Percentiles rank a stretch among this genome's conserved stretches.
These are phyloP conservation scores for Cryptococcus jaspeensis DNA, from an alignment of 1,284 basidiomycete species.

Conservation along the genomic window DNA sequence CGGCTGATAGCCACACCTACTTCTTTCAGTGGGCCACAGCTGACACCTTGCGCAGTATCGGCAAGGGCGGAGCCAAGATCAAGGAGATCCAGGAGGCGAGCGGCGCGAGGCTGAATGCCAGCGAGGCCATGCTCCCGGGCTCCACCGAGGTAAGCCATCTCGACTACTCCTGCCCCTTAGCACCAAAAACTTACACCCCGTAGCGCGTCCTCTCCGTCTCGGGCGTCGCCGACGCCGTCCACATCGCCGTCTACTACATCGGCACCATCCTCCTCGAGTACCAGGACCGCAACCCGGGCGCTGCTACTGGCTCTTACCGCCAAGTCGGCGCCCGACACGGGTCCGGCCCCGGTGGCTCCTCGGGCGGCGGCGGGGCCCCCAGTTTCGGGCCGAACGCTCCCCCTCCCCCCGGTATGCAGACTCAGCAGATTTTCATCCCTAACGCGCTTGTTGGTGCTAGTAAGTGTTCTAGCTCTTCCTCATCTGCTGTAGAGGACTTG, in stretches of 20 bases:
- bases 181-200: too few relatives aligned
- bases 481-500: background rate
- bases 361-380: constrained; percentile 13
- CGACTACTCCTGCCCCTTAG: background rate
- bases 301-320: constrained; percentile 42
- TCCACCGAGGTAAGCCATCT: constrained; percentile 82
- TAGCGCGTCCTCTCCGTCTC: constrained; percentile 95
- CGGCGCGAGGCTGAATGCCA: constrained; percentile 92
- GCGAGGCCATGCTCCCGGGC: constrained; percentile 95
- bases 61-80: constrained; percentile 95
- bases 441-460: constrained; percentile 95
- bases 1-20: too few relatives aligned
- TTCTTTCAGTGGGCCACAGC: too few relatives aligned
- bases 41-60: constrained; percentile 59
- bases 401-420: constrained; percentile 60
- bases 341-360: constrained; percentile 11
- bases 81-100: constrained; percentile 99
- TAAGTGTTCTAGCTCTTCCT: constrained; percentile 27
- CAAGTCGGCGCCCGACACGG: constrained; percentile 33
- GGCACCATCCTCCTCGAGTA: constrained; percentile 95
- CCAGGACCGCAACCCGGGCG: constrained; percentile 65
- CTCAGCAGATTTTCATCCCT: constrained; percentile 98
- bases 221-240: constrained; percentile 98
- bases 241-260: constrained; percentile 99
- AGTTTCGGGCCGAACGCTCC: constrained; percentile 26